These are phyloP conservation scores for Fusarium sp. DNA, from an alignment of 2,329 filamentous ascomycete genomes.

Conservation along the genomic window DNA sequence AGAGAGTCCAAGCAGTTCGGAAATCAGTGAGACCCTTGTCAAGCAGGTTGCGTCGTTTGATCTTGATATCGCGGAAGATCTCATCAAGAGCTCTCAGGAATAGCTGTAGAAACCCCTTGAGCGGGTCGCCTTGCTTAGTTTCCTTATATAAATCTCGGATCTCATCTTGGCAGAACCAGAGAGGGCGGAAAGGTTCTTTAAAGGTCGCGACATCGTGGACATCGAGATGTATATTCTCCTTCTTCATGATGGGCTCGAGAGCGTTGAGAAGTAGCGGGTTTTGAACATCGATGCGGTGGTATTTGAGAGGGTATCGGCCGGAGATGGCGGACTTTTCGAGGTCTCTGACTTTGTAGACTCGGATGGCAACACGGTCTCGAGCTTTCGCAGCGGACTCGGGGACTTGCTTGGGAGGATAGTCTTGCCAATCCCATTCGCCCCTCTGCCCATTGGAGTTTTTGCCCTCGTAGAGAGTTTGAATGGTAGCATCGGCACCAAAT, in stretches of 20 bases:
- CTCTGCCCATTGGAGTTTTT: slow-evolving; percentile 36
- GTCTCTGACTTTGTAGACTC: slow-evolving; percentile 63
- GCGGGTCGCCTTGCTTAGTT: slow-evolving; percentile 44
- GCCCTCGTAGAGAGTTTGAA: slow-evolving; percentile 59
- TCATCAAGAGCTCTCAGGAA: slow-evolving; percentile 59
- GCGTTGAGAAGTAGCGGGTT: slow-evolving; percentile 58
- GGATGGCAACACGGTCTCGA: slow-evolving; percentile 60
- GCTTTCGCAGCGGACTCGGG: slow-evolving; percentile 55
- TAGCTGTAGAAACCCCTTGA: slow-evolving; percentile 57
- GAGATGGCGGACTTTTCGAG: slow-evolving; percentile 56
- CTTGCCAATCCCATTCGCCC: slow-evolving; percentile 54
- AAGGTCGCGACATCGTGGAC: slow-evolving; percentile 55
- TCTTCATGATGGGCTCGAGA: slow-evolving; percentile 59
- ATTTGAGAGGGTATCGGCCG: slow-evolving; percentile 56
- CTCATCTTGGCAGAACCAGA: slow-evolving; percentile 62
- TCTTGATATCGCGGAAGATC: slow-evolving; percentile 57
- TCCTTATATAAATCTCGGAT: slow-evolving; percentile 53
- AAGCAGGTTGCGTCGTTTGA: slow-evolving; percentile 55
- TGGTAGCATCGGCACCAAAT: slow-evolving; percentile 50
- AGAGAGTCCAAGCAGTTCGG: slow-evolving; percentile 60
- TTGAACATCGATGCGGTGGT: slow-evolving; percentile 59
- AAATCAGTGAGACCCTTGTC: slow-evolving; percentile 58
- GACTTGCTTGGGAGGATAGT: slow-evolving; percentile 59
- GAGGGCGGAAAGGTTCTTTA: slow-evolving; percentile 56
- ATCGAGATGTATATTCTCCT: slow-evolving; percentile 58